Base-by-base conservation (phyloP, 1,139 yeast species). In the Zygotorulaspora mrakii region DNA sequence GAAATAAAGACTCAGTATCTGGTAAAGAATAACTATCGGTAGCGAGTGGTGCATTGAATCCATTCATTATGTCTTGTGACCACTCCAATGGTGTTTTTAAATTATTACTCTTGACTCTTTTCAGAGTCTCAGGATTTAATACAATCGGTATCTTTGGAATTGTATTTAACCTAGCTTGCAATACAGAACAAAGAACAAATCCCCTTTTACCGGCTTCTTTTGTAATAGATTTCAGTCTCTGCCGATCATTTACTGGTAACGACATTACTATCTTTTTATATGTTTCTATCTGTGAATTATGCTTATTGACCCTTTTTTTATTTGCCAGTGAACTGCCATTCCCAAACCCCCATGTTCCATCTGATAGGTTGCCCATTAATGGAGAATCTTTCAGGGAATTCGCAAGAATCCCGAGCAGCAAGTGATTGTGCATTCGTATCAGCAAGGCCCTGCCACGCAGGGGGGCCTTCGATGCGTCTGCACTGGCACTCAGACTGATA, bases 31-130 rank as follows among this genome's bases (percentile, higher is more conserved):
- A 85, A 28, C 77, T 71, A 51, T 89, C 95, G 1, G 87, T 71
- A 1, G 94, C 75, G 27, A 91, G 69, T 3, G 94, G 94, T 2
- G 94, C 78, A 52, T 86, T 87, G 40, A 87, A 77, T n/a, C 94
- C 94, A 57, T 82, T 89, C 37, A 83, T 76, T 17, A 91, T 88
- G 59, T 94, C 98, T 61, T 88, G 96, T 20, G 94, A 88, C 94
- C 96, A 88, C 52, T 82, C 82, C 17, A 40, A 79, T 74, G 52
- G 88, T 68, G 62, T 79, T 74, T 55, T 79, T 70, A 59, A 34
- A 39, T 59, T 59, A 35, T 59, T 57, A 21, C 51, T 47, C 30
- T 58, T 57, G 5, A 61, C 77, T 45, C 74, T 71, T 48, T 76
- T 81, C 47, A 77, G 76, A 28, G 64, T 57, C 25, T 61, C 64